Percentiles rank a stretch among this genome's conserved stretches.
phyloP scores from a whole-genome alignment of 441 rosid species.

The Bruguiera hainesii region DNA sequence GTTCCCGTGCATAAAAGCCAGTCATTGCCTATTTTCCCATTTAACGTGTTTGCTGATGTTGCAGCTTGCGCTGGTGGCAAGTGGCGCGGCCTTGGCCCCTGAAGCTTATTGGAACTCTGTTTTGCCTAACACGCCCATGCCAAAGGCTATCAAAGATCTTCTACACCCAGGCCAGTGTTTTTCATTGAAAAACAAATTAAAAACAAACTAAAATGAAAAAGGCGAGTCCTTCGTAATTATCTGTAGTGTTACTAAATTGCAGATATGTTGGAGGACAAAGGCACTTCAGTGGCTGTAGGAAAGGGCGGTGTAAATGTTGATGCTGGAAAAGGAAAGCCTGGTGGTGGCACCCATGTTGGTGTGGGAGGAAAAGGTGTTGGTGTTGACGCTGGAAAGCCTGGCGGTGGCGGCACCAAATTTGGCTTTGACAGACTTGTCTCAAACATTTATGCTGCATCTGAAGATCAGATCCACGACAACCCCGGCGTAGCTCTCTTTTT shows the following conservation, averaged over 20 bases:
- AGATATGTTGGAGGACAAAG: conserved; percentile 50
- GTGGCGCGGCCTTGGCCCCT: conserved; percentile 53
- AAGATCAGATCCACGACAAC: conserved; percentile 52
- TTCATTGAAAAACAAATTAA: neutral
- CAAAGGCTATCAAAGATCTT: conserved; percentile 57
- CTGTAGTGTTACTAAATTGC: conserved; percentile 10
- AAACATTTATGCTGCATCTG: conserved; percentile 61
- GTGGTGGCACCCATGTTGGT: no score
- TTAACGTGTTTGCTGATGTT: conserved; percentile 1
- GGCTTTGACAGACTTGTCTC: no score
- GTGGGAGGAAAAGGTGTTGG: no score
- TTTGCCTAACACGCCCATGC: conserved; percentile 79
- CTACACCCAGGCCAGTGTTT: conserved; percentile 41
- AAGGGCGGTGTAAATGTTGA: conserved; percentile 27
- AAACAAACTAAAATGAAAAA: neutral
- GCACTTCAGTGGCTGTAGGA: conserved; percentile 44
- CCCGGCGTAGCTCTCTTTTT: conserved; percentile 36
- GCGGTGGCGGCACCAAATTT: no score
- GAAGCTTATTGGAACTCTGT: conserved; percentile 66
- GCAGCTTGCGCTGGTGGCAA: conserved; percentile 48
- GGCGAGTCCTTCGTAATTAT: conserved; percentile 2
- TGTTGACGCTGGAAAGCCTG: no score
- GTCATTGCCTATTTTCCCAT: neutral
- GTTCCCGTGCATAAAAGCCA: neutral
- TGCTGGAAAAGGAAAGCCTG: no score